Evolutionary conservation across 2,329 filamentous ascomycete species (phyloP).

Genomic region (Beauveria medogensis): DNA sequence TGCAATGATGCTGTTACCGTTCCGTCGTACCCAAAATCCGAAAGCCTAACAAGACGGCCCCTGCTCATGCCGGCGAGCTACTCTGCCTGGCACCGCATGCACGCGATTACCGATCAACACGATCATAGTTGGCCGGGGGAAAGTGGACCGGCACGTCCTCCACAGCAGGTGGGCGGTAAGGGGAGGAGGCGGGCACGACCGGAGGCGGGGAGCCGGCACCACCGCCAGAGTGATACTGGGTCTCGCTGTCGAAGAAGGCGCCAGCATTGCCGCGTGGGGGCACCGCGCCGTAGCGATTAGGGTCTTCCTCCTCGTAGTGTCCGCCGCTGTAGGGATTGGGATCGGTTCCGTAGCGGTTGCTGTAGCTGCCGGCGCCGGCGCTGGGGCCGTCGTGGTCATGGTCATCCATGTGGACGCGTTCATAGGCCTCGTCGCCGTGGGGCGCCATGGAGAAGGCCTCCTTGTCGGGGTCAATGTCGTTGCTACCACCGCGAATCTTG

Average conservation of each 20-base stretch:
- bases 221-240: conserved; percentile 35
- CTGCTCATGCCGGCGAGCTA: background rate
- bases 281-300: conserved; percentile 30
- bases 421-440: conserved; percentile 59
- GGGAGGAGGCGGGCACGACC: conserved; percentile 12
- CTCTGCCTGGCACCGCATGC: too few species aligned
- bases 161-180: conserved; percentile 18
- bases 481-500: conserved; percentile 29
- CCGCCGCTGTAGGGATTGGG: conserved; percentile 29
- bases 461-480: conserved; percentile 60
- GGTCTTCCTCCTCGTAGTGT: conserved; percentile 30
- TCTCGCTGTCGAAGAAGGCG: conserved; percentile 41
- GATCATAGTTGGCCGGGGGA: conserved; percentile 6
- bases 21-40: background rate
- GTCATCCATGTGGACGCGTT: conserved; percentile 50
- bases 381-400: conserved; percentile 34
- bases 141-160: conserved; percentile 10
- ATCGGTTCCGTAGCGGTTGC: conserved; percentile 26
- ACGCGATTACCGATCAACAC: background rate
- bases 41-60: background rate
- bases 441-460: conserved; percentile 60
- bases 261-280: conserved; percentile 27
- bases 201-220: conserved; percentile 3
- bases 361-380: conserved; percentile 19
- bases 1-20: conserved; percentile 3